Percentiles rank a stretch among this genome's conserved stretches.
Conservation (phyloP, 441 rosid genomes). For the Euphorbia corollata region DNA sequence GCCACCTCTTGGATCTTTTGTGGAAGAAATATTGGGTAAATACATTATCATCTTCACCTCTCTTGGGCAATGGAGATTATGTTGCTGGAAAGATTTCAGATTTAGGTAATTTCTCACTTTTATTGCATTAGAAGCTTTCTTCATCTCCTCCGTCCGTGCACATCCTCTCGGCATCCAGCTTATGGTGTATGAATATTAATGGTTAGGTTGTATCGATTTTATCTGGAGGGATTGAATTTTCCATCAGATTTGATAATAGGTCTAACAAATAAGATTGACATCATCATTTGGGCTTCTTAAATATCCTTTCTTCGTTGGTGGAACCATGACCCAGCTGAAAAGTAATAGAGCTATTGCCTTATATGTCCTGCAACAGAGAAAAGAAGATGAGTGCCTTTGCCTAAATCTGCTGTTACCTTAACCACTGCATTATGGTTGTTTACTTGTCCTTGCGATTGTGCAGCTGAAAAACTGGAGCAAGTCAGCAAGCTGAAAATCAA, state of each 20-base stretch:
- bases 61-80: slow-evolving; percentile 93
- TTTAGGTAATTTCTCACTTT: slow-evolving; percentile 53
- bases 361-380: background rate
- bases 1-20: slow-evolving; percentile 87
- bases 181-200: no score
- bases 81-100: slow-evolving; percentile 98
- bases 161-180: no score
- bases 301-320: background rate
- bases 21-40: slow-evolving; percentile 99
- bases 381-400: background rate
- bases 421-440: slow-evolving; percentile 13
- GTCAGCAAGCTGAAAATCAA: slow-evolving; percentile 93
- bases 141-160: background rate
- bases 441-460: slow-evolving; percentile 18
- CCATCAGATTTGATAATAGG: no score
- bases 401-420: no score
- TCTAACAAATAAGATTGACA: background rate
- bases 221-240: no score
- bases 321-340: background rate
- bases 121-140: background rate
- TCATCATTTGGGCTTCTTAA: background rate
- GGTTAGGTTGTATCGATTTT: background rate
- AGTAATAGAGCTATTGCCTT: background rate
- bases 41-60: slow-evolving; percentile 93
- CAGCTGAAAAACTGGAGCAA: slow-evolving; percentile 98